Evolutionary conservation across 2,329 filamentous ascomycete species (phyloP).

Genomic region (Microdochium nivale): DNA sequence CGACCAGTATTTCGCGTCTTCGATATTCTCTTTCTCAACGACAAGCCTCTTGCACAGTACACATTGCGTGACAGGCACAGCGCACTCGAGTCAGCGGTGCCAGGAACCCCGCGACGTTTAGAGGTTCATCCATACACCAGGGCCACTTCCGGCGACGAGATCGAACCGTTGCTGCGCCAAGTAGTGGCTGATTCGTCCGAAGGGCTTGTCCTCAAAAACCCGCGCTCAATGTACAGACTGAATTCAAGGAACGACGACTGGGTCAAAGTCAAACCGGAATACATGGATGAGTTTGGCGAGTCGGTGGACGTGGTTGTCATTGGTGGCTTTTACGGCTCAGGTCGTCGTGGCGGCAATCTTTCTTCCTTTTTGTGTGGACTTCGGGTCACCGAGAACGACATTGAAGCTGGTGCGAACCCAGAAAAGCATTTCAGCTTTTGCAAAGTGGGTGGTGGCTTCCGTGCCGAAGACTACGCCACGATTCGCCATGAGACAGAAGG

Average conservation of each 20-base stretch:
- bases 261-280: constrained; percentile 98
- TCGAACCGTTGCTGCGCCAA: constrained; percentile 71
- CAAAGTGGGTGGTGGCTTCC: constrained; percentile 94
- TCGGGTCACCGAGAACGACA: constrained; percentile 61
- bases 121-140: constrained; percentile 71
- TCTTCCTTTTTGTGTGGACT: constrained; percentile 90
- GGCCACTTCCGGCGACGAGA: constrained; percentile 58
- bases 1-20: constrained; percentile 80
- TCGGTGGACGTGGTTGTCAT: constrained; percentile 83
- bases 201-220: constrained; percentile 90
- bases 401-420: constrained; percentile 47
- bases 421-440: constrained; percentile 91
- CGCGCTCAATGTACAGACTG: constrained; percentile 73
- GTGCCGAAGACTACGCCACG: constrained; percentile 72
- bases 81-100: constrained; percentile 65
- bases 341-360: constrained; percentile 70
- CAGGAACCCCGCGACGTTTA: constrained; percentile 62
- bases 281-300: constrained; percentile 95
- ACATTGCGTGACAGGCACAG: constrained; percentile 71
- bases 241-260: constrained; percentile 92
- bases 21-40: constrained; percentile 86
- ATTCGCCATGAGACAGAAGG: constrained; percentile 79
- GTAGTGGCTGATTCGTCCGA: constrained; percentile 84
- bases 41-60: constrained; percentile 68
- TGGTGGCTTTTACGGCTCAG: constrained; percentile 88